Percentiles rank a stretch among this genome's conserved stretches.
Conservation (phyloP, 208 protist species). For the Angomonas deanei region DNA sequence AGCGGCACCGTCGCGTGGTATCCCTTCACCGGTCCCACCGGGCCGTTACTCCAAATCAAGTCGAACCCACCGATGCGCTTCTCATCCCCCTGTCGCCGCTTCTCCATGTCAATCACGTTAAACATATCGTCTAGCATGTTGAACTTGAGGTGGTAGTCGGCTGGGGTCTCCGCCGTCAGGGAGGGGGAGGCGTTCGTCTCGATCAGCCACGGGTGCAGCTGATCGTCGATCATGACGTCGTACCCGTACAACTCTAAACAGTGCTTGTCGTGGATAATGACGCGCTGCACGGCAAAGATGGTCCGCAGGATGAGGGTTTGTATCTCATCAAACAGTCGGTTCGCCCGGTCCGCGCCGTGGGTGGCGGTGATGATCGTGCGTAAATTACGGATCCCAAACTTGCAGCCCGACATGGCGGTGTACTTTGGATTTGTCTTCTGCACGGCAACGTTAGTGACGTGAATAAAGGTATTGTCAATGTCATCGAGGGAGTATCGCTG, state of each 20-base stretch:
- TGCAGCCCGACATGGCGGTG: constrained; percentile 70
- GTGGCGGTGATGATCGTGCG: constrained; percentile 79
- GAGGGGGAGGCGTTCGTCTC: constrained; percentile 92
- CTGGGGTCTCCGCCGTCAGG: constrained; percentile 89
- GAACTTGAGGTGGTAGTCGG: constrained; percentile 95
- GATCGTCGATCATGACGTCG: constrained; percentile 88
- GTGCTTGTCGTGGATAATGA: constrained; percentile 80
- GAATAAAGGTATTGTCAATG: constrained; percentile 92
- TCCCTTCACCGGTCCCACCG: constrained; percentile 24
- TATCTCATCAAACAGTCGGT: constrained; percentile 91
- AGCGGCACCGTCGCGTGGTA: constrained; percentile 6
- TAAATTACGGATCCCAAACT: constrained; percentile 82
- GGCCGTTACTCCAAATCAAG: constrained; percentile 84
- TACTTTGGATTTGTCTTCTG: constrained; percentile 95
- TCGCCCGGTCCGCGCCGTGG: constrained; percentile 68
- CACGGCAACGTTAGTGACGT: constrained; percentile 97
- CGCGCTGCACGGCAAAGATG: constrained; percentile 70
- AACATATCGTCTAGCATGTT: constrained; percentile 93
- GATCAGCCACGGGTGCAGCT: constrained; percentile 84
- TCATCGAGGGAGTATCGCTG: constrained; percentile 88
- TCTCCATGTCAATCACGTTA: constrained; percentile 86
- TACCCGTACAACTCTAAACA: constrained; percentile 92
- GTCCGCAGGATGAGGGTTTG: constrained; percentile 89
- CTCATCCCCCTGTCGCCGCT: constrained; percentile 63
- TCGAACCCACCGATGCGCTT: constrained; percentile 86